A percentile compares a stretch with the other conserved stretches of the same genome.
Conservation (phyloP, 2,329 filamentous ascomycete species). For the Fusarium duplospermum region DNA sequence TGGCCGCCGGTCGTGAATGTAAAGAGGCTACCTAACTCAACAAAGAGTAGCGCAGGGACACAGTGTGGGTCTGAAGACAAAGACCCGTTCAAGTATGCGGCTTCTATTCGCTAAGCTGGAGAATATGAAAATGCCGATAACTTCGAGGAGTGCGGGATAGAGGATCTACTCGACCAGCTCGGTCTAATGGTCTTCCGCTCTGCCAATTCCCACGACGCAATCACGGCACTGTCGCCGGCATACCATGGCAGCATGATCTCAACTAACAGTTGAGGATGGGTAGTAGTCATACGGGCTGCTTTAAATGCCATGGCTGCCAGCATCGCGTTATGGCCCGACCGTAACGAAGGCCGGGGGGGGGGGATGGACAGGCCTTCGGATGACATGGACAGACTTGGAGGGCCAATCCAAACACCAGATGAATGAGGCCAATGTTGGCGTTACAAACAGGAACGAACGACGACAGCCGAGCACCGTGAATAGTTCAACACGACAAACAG, state of each 20-base stretch:
- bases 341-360: neutral
- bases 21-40: neutral
- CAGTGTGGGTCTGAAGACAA: neutral
- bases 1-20: neutral
- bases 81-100: too few species aligned
- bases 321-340: neutral
- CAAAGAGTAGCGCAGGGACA: neutral
- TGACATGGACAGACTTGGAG: neutral
- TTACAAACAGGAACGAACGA: neutral
- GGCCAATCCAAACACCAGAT: neutral
- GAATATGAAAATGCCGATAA: neutral
- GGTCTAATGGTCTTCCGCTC: neutral
- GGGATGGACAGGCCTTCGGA: neutral
- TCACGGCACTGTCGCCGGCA: neutral
- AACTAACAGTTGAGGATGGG: neutral
- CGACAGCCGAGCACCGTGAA: neutral
- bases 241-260: neutral
- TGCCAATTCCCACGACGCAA: neutral
- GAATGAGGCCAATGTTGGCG: neutral
- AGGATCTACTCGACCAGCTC: neutral
- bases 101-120: too few species aligned
- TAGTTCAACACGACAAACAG: neutral
- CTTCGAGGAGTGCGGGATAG: neutral
- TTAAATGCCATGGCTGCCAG: neutral
- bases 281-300: rapidly evolving